These are phyloP conservation scores for Allomyces arbusculus DNA, from an alignment of 192 early-diverging fungal genomes.

Conservation along the genomic window DNA sequence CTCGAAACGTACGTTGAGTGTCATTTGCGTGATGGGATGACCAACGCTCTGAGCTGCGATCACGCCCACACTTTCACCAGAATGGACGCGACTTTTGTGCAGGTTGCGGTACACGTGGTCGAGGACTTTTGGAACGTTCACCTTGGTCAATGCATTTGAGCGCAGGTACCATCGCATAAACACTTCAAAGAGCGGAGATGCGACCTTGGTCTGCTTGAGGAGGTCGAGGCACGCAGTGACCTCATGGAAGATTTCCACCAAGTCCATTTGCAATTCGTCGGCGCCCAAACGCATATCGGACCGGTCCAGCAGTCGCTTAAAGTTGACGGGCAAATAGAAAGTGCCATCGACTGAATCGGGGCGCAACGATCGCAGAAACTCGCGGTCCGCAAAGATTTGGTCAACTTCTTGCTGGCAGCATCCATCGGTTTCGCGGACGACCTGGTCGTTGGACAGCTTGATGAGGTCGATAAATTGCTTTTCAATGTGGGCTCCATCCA, in stretches of 20 bases:
- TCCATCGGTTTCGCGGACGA: too few relatives aligned
- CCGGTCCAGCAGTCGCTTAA: constrained; percentile 63
- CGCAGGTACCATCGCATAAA: constrained; percentile 58
- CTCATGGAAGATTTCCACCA: too few relatives aligned
- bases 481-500: constrained; percentile 83
- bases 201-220: constrained; percentile 73
- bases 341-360: constrained; percentile 58
- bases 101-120: too few relatives aligned
- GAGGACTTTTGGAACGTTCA: too few relatives aligned
- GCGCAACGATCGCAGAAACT: constrained; percentile 60
- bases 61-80: not conserved
- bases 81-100: too few relatives aligned
- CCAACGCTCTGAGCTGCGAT: not conserved
- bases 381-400: constrained; percentile 44
- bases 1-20: not conserved
- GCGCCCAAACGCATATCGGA: constrained; percentile 65
- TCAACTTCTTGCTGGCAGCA: too few relatives aligned
- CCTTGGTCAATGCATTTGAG: too few relatives aligned
- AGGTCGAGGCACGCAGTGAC: too few relatives aligned
- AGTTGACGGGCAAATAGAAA: constrained; percentile 46
- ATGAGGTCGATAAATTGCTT: constrained; percentile 54
- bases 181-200: constrained; percentile 84
- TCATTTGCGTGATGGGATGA: not conserved
- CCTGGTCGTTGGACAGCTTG: constrained; percentile 38
- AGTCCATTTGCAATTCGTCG: too few relatives aligned